Base-by-base conservation (phyloP, 805 yeast genomes). In the Candida taoyuanica region DNA sequence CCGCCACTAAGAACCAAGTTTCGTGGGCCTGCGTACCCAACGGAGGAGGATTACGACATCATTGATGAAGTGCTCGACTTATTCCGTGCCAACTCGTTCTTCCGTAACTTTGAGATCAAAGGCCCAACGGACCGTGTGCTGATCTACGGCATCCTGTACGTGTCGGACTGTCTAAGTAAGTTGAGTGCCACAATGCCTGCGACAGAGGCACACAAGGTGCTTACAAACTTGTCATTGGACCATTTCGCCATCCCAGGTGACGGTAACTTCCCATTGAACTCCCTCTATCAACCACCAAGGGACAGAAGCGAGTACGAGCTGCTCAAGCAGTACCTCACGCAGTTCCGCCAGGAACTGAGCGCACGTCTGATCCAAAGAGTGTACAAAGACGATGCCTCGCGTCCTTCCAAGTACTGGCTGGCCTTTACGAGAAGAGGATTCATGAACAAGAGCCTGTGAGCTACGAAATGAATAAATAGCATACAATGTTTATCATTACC, bases 21-120 rank as follows among this genome's bases (percentile, higher is more conserved):
- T 61, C 74, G 96, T 50, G 98, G 98, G 5, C 98, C 98, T 8
- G 82, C 96, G 1, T 87, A 81, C 60, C 91, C 94, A 5, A 70
- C 74, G 14, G 75, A 77, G 40, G 62, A 77, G 3, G 85, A 78
- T 50, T 91, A 89, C 59, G 99, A 93, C 64, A 85, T 93, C 40
- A 74, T 85, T 40, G 99, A 93, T 60, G 99, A 93, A 61, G 73
- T 80, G 19, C 65, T 93, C 38, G 98, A 93, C 62, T 71, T 93
- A 39, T 93, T 93, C 64, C 73, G 98, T 49, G 96, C 97, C 52
- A 93, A 93, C 63, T 85, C 96, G 11, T 91, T 93, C 65, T 93
- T 93, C 75, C 84, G 85, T 60, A 93, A 93, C 70, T 93, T 93
- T 60, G 98, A 93, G 65, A 89, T 93, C 67, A 87, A 87, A 61